Percentiles rank a stretch among this genome's conserved stretches.
Conservation (phyloP, 441 rosid genomes). For the Omphalea diandra region DNA sequence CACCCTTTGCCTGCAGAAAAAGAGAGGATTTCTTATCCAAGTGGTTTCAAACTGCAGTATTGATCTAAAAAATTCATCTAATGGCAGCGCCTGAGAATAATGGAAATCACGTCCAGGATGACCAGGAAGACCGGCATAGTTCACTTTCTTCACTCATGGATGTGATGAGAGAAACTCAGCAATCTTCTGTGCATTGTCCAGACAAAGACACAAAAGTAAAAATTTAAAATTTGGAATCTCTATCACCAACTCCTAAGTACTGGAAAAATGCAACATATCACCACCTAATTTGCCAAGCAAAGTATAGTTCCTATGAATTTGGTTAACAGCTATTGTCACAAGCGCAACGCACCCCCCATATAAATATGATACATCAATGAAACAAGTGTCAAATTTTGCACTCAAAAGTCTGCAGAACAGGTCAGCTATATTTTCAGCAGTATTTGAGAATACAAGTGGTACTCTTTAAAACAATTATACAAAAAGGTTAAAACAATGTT, state of each 20-base stretch:
- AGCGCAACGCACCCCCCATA: too few species aligned
- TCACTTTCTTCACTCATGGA: conserved; percentile 78
- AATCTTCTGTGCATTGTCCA: conserved; percentile 87
- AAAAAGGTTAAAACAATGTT: too few species aligned
- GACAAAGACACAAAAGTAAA: conserved; percentile 13
- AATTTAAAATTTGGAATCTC: not conserved
- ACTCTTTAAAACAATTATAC: too few species aligned
- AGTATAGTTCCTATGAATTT: too few species aligned
- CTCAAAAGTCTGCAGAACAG: too few species aligned
- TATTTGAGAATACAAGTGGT: too few species aligned
- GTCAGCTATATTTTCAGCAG: too few species aligned
- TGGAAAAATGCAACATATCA: not conserved
- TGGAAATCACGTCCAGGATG: conserved; percentile 86
- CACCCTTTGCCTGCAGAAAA: conserved; percentile 72
- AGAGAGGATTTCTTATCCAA: conserved; percentile 5
- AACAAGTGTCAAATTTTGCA: not conserved
- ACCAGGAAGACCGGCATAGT: conserved; percentile 78
- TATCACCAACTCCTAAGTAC: not conserved
- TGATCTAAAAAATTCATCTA: conserved; percentile 2
- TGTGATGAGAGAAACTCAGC: conserved; percentile 79
- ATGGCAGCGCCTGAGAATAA: conserved; percentile 67
- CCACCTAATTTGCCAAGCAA: not conserved
- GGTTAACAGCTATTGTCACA: too few species aligned
- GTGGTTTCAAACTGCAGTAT: not conserved
- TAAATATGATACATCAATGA: not conserved